phyloP scores from a whole-genome alignment of 768 basidiomycete species.

The Amanita pseudoporphyria region DNA sequence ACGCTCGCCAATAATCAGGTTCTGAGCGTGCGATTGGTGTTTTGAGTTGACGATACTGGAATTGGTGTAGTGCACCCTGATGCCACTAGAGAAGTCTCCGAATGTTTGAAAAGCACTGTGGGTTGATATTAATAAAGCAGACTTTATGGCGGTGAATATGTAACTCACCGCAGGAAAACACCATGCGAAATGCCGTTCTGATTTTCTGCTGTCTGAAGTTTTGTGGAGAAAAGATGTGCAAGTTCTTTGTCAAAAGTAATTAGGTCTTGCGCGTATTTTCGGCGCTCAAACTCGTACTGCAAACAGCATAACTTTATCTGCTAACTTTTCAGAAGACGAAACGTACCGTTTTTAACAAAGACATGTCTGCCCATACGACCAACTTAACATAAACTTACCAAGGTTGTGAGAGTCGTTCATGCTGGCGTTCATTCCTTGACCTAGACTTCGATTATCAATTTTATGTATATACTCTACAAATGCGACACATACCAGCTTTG shows the following conservation, averaged over 20 bases:
- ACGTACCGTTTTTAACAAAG: constrained; percentile 42
- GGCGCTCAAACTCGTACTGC: constrained; percentile 62
- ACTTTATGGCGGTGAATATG: background rate
- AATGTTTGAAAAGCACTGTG: constrained; percentile 41
- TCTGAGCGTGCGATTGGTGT: constrained; percentile 27
- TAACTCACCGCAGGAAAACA: constrained; percentile 33
- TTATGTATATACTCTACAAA: background rate
- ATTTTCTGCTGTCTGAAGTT: constrained; percentile 40
- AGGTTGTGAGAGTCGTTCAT: constrained; percentile 73
- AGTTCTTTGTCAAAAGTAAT: constrained; percentile 64
- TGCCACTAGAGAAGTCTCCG: constrained; percentile 45
- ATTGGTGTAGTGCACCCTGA: constrained; percentile 41
- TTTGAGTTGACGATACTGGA: constrained; percentile 32
- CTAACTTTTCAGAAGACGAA: background rate
- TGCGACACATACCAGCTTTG: constrained; percentile 39
- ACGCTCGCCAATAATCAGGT: constrained; percentile 42
- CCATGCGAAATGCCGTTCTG: constrained; percentile 42
- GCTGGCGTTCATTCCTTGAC: constrained; percentile 72
- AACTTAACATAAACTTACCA: constrained; percentile 28
- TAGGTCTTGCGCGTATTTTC: constrained; percentile 60
- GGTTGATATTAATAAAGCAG: background rate
- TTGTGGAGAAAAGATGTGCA: constrained; percentile 55
- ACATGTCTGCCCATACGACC: constrained; percentile 36
- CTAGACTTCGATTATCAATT: constrained; percentile 17
- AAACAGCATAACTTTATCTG: background rate